Percentiles rank a stretch among this genome's conserved stretches.
Conservation (phyloP, 176 grass and related monocot genomes). For the Ensete glaucum region DNA sequence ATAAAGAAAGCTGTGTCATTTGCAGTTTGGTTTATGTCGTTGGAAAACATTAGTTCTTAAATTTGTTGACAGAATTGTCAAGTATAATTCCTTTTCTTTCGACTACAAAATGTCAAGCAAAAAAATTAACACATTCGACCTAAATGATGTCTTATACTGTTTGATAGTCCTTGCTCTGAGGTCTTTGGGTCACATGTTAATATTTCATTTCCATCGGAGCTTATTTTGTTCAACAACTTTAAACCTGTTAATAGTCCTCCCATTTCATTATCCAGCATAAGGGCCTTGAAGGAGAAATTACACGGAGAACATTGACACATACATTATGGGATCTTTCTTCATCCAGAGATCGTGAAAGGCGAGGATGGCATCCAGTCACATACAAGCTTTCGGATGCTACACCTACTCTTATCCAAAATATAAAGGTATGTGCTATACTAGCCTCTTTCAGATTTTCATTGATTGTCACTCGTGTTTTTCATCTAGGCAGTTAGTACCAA, state of each 20-base stretch:
- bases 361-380: constrained; percentile 92
- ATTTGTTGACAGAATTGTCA: no score
- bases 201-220: background rate
- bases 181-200: background rate
- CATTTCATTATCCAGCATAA: constrained; percentile 52
- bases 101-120: background rate
- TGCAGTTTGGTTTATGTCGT: no score
- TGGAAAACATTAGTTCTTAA: no score
- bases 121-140: background rate
- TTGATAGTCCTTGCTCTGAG: background rate
- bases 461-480: background rate
- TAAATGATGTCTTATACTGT: background rate
- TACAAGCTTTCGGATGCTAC: constrained; percentile 83
- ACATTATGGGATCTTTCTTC: constrained; percentile 85
- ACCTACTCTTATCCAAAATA: constrained; percentile 59
- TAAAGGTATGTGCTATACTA: constrained; percentile 51
- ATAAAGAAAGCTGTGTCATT: no score
- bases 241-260: background rate
- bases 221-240: background rate
- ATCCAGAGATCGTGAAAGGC: constrained; percentile 86
- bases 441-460: background rate
- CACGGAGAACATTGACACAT: constrained; percentile 72
- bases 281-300: constrained; percentile 90
- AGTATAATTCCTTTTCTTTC: no score
- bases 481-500: background rate